Base-by-base conservation (phyloP, 2,329 filamentous ascomycete genomes). In the Penicillium aurantiogriseum region DNA sequence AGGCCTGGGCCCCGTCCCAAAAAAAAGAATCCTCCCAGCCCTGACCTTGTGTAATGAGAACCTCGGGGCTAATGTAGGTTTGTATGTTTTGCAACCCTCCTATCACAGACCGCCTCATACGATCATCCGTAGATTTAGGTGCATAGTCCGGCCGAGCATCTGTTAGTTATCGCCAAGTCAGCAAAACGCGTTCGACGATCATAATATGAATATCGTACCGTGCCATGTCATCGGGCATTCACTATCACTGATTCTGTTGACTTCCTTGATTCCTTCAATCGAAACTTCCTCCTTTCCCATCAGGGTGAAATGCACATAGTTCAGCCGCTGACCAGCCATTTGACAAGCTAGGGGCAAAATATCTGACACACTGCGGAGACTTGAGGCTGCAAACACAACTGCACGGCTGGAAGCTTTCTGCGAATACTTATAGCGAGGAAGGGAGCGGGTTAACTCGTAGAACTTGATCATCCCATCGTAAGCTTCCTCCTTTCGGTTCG, bases 271-370 rank as follows among this genome's bases (percentile, higher is more conserved):
- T 35, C 89, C 84, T 15, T 86, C 81, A 50, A 95, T 74, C 0
- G 84, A 77, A 50, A 96, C 83, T 13, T 87, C 83, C 58, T 87
- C 88, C 58, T 88, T 83, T 49, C 92, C 88, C 76, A 95, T 83
- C 4, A 97, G 76, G 0, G 85, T 88, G 69, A 96, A 88, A 71
- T 97, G 93, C 9, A 97, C 91, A 61, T 86, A 82, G 68, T 86
- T 96, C 57, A 83, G 80, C 55, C 83, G 81, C 73, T 86, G 82
- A 23, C 74, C 73, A 7, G 87, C 87, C 92, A 97, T 97, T 66
- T 90, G 85, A 73, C 94, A 97, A 6, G 92, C 91, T 69, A 96
- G 80, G 0, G 92, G 91, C 33, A 96, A 77, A 52, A 97, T 72
- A 33, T 83, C 83, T 0, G 90, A 83, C 17, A 87, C 85, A 69